Evolutionary conservation across 2,329 filamentous ascomycete species (phyloP), one percentile per base, ranked within the genome.

Genomic region (Calonectria hawksworthii): DNA sequence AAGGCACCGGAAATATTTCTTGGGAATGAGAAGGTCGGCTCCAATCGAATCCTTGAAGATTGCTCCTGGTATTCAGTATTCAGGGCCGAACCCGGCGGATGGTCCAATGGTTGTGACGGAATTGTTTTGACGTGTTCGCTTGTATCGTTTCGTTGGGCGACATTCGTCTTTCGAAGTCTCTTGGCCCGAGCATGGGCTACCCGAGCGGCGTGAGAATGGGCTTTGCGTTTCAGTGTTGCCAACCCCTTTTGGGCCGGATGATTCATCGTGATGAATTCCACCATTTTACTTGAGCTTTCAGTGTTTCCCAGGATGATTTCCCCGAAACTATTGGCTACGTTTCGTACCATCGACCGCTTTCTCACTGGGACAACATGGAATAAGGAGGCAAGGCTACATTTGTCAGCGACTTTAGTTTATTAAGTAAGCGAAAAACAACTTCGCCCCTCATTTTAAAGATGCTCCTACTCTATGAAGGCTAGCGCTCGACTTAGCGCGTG

Each of bases 121-220:
- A n/a, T 4, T 36, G 4, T 14, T 44, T 51, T 30, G 13, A 21
- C 6, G 1, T 56, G 16, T 28, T 56, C 7, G 4, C 11, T 8
- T 11, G 1, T 14, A 2, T 18, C 30, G 1, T 13, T 30, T 7
- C 68, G 21, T 8, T 30, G 51, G 13, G 38, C 34, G 11, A 65
- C 44, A 16, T 63, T 21, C 4, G 44, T 28, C 23, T 74, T 56
- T 30, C 59, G 75, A 32, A 32, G 13, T 38, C 51, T 71, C 30
- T 74, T 73, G 5, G 73, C 36, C 52, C 70, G 70, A 16, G 73
- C 70, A 30, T 76, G 75, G 6, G 75, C 59, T 3, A 73, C 59
- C n/a, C 75, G 75, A 6, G 75, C 75, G 1, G 75, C 75, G n/a
- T 76, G 73, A 8, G 73, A 74, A 47, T 75, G 75, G 32, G 65